These are phyloP conservation scores for Pharnaceum exiguum DNA, from an alignment of 148 eudicot species.

Conservation along the genomic window DNA sequence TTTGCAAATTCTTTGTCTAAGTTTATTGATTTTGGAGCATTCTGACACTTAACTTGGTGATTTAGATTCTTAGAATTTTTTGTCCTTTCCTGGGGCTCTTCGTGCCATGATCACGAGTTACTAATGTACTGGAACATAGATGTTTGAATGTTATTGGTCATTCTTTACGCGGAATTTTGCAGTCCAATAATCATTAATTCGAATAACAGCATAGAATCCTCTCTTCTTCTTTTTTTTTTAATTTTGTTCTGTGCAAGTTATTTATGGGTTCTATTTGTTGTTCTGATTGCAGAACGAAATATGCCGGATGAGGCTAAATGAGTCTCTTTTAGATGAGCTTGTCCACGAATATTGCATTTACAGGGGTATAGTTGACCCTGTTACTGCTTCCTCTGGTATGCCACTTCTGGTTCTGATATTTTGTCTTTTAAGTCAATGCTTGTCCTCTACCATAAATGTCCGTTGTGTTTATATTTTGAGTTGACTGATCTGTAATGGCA, in stretches of 20 bases:
- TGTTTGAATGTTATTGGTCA: too few species aligned
- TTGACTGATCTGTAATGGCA: conserved; percentile 29
- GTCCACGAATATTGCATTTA: conserved; percentile 86
- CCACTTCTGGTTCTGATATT: background rate
- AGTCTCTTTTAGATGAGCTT: conserved; percentile 73
- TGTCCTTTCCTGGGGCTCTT: too few species aligned
- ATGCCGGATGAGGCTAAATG: conserved; percentile 72
- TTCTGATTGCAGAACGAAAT: conserved; percentile 70
- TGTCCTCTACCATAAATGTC: background rate
- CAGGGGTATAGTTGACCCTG: conserved; percentile 77
- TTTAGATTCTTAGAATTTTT: too few species aligned
- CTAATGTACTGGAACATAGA: too few species aligned
- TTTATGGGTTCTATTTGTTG: conserved; percentile 5
- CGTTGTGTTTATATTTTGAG: background rate
- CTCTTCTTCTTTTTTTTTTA: too few species aligned
- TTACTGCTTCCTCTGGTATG: conserved; percentile 35
- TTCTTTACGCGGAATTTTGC: too few species aligned
- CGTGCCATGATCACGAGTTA: too few species aligned
- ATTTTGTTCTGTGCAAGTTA: background rate
- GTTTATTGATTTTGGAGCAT: too few species aligned
- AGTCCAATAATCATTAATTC: too few species aligned
- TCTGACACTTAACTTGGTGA: too few species aligned
- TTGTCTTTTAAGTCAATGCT: background rate
- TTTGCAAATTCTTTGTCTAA: too few species aligned
- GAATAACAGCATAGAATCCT: too few species aligned